A percentile compares a stretch with the other conserved stretches of the same genome.
Evolutionary conservation across 176 grass and related monocot species (phyloP).

Genomic region (Ampelocalamus luodianensis): DNA sequence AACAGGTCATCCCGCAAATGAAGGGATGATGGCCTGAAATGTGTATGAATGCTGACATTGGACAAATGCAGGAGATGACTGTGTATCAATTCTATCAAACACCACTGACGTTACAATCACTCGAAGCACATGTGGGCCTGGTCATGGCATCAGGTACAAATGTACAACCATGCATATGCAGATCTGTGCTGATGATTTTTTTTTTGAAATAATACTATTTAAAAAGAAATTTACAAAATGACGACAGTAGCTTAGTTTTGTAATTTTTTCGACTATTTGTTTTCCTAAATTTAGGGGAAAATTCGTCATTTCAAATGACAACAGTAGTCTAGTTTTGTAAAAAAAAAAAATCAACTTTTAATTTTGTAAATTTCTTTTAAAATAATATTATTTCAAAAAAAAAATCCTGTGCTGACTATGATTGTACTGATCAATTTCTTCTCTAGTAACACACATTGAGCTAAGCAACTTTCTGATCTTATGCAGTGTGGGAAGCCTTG

Average conservation of each 20-base stretch:
- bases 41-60: constrained; percentile 1
- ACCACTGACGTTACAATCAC: constrained; percentile 47
- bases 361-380: too few species aligned
- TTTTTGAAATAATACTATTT: too few species aligned
- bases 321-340: too few species aligned
- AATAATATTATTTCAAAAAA: too few species aligned
- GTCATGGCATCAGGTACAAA: constrained; percentile 84
- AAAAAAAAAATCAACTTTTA: too few species aligned
- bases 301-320: too few species aligned
- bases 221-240: too few species aligned
- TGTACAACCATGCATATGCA: background rate
- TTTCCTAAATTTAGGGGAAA: too few species aligned
- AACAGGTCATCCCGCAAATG: background rate
- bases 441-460: constrained; percentile 14
- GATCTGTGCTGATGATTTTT: background rate
- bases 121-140: constrained; percentile 60
- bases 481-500: constrained; percentile 79
- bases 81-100: constrained; percentile 53
- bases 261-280: too few species aligned
- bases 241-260: too few species aligned
- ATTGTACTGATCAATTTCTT: background rate
- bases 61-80: constrained; percentile 70
- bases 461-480: constrained; percentile 12
- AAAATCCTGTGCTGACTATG: background rate
- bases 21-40: constrained; percentile 19